Conservation (phyloP, 257 asterid species). For the Solanum infundibuliforme region DNA sequence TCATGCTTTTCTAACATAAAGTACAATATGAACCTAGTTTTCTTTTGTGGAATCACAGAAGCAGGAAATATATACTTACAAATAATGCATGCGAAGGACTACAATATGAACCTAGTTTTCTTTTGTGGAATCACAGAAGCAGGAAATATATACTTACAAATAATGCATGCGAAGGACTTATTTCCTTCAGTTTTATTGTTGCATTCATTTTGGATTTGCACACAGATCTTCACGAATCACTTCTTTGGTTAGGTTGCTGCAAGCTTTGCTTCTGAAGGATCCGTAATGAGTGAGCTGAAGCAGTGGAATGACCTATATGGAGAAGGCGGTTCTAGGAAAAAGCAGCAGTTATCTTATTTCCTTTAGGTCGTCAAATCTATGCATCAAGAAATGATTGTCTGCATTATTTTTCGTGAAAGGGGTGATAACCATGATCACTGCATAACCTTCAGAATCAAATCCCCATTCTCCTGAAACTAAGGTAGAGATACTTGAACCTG, state of each 20-base stretch:
- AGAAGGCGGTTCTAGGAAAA: slow-evolving; percentile 94
- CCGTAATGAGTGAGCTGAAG: slow-evolving; percentile 77
- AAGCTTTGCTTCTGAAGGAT: slow-evolving; percentile 89
- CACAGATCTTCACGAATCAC: not conserved
- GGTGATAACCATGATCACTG: not conserved
- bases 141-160: not conserved
- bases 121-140: not conserved
- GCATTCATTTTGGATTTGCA: not conserved
- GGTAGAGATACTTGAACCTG: not conserved
- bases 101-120: not conserved
- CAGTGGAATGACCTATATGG: slow-evolving; percentile 95
- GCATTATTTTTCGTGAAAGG: not conserved
- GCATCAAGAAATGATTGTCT: not conserved
- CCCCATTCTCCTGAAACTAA: not conserved
- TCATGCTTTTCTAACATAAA: not conserved
- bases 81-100: not conserved
- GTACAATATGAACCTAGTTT: not conserved
- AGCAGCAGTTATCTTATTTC: slow-evolving; percentile 77
- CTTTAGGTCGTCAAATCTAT: slow-evolving; percentile 20
- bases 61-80: not conserved
- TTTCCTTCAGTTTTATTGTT: not conserved
- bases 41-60: not conserved
- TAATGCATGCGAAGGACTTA: not conserved
- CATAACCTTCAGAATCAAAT: not conserved
- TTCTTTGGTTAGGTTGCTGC: slow-evolving; percentile 60